Evolutionary conservation across 2,329 filamentous ascomycete species (phyloP), one percentile per base, ranked within the genome.

Genomic region (Fusarium tanahbumbuense): DNA sequence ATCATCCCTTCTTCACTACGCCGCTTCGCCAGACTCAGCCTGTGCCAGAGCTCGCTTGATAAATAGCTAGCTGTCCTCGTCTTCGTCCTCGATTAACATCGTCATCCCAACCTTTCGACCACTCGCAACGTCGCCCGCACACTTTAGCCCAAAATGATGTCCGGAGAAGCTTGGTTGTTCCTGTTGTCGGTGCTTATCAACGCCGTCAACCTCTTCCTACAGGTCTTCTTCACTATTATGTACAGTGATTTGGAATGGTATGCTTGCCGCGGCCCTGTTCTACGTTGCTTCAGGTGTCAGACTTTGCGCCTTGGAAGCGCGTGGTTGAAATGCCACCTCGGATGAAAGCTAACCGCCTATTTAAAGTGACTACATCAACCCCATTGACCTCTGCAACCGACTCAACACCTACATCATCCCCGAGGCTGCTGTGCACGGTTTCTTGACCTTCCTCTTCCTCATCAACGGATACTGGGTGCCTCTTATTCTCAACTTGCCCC

Each of bases 191-290:
- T 99, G 83, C 89, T 99, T 81, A 97, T 99, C 87, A 99, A 99
- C 86, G 96, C 96, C 86, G 94, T 99, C 89, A 99, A 99, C 87
- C 89, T 99, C 79, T 99, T 99, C 84, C 88, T 99, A 62, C 97
- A 99, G 86, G 96, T 99, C 77, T 99, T 99, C 89, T 99, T 99
- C 86, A 99, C 96, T 63, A 99, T 99, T 80, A 99, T 99, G 97
- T 99, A 98, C 86, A 97, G 93, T 83, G 96, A 99, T 88, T 85
- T 99, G 78, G 96, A 99, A 92, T 99, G 96, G 94, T 97, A 86
- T 78, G 93, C 37, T 25, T 48, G 23, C 87, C 52, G 55, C 56
- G 42, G 49, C 47, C 56, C 44, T 28, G 34, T 22, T 22, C 30
- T 44, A 18, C 63, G 57, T 56, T 68, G 44, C 58, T 52, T 40